Conservation (phyloP, 1,139 yeast genomes). For the Citeromyces hawaiiensis region DNA sequence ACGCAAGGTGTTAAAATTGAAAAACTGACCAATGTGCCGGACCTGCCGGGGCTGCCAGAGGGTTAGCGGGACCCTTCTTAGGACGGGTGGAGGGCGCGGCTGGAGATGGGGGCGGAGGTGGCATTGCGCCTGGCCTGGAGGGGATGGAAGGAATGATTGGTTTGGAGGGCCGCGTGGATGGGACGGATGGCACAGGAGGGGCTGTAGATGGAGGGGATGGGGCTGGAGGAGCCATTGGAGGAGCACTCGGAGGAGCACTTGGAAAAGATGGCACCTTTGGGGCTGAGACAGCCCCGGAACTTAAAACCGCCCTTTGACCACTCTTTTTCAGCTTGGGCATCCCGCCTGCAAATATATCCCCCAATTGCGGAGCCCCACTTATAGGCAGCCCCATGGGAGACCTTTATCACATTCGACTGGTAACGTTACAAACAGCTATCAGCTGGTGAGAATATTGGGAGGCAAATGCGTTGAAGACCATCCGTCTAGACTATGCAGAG, state of each 20-base stretch:
- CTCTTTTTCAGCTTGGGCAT: conserved; percentile 65
- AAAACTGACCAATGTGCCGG: conserved; percentile 2
- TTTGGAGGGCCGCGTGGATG: conserved; percentile 7
- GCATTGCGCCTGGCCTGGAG: neutral
- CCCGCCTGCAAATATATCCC: conserved; percentile 78
- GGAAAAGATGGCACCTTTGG: conserved; percentile 13
- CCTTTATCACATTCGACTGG: no score
- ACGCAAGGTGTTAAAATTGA: conserved; percentile 12
- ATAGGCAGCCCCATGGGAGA: neutral
- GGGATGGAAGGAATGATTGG: neutral
- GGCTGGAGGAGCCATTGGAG: conserved; percentile 11
- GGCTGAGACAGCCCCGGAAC: conserved; percentile 23
- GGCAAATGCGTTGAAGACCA: no score
- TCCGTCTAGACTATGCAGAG: no score
- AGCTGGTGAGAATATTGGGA: no score
- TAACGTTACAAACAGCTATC: no score
- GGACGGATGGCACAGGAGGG: conserved; percentile 11
- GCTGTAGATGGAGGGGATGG: conserved; percentile 11
- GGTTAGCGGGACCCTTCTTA: neutral
- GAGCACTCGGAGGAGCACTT: conserved; percentile 13
- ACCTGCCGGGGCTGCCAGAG: neutral
- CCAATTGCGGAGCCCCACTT: conserved; percentile 34
- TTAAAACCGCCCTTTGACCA: conserved; percentile 29
- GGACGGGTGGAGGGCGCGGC: neutral
- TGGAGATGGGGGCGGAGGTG: neutral